These are phyloP conservation scores for Mycena chlorophos DNA, from an alignment of 768 basidiomycete genomes.

Conservation along the genomic window DNA sequence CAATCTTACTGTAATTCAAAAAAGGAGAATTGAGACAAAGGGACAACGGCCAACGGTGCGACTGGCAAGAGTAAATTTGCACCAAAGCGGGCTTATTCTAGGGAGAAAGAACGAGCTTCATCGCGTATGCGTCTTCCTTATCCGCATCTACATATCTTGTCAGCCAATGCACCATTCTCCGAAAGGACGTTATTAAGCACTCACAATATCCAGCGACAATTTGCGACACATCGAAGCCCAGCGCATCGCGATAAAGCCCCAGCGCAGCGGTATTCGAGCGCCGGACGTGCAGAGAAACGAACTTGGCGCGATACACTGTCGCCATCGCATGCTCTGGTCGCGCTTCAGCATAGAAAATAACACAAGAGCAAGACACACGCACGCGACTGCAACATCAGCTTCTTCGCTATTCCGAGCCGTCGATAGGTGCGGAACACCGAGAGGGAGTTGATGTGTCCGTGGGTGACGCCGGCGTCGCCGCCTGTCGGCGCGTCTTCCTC, in stretches of 20 bases:
- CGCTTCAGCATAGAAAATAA: background rate
- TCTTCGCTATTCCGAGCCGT: background rate
- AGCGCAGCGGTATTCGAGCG: background rate
- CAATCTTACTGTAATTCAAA: too few species aligned
- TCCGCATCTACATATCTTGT: background rate
- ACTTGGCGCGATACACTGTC: background rate
- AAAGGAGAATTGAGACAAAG: too few species aligned
- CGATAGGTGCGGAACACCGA: background rate
- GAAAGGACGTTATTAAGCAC: too few species aligned
- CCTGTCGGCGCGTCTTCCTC: background rate
- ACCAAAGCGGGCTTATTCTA: too few species aligned
- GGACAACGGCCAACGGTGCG: too few species aligned
- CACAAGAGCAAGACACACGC: background rate
- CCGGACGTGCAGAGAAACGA: background rate
- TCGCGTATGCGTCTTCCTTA: background rate
- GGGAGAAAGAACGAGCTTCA: background rate
- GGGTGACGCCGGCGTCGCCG: background rate
- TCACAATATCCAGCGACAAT: background rate
- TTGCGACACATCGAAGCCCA: background rate
- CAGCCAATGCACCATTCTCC: too few species aligned
- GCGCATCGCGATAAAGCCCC: background rate
- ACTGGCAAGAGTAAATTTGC: too few species aligned
- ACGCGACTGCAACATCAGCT: background rate
- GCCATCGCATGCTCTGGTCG: background rate
- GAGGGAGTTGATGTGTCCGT: conserved; percentile 1